Evolutionary conservation across 495 filamentous ascomycete species (phyloP), one percentile per base, ranked within the genome.

Genomic region (Podospora pseudoanserina): DNA sequence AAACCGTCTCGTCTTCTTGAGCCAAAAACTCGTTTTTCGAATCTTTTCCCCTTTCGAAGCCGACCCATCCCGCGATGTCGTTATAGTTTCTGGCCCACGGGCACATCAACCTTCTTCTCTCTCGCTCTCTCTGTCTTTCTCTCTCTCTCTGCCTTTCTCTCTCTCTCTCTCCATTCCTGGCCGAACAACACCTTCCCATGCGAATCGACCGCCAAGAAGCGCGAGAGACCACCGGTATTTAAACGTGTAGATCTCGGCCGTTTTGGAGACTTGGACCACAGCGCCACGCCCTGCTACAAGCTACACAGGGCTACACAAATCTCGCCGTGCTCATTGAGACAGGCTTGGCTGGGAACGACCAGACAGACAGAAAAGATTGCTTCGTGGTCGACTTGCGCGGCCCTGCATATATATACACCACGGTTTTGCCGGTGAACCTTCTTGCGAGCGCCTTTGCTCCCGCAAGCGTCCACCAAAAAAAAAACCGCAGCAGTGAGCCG

Each of bases 301-400:
- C 69, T 68, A 58, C 34, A 63, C 66, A 65, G 67, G 73, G 76
- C 72, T 70, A 77, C 76, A 77, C 76, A 72, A 78, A 75, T 74
- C 74, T 75, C 71, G 71, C 71, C 69, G 53, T 49, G 53, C 66
- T 65, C 27, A 28, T 54, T 59, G 63, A 62, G 54, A 65, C 71
- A 60, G 69, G 62, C 76, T 78, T 78, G 76, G 74, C 76, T 75
- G 28, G 59, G 60, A 74, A 69, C 67, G 61, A 23, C 18, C 63
- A 15, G 57, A 60, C 54, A 23, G 44, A 60, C 64, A 34, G 7
- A 32, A 32, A 32, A 32, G 30, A 32, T 32, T 32, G 30, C 55
- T 32, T 65, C 57, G 60, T 65, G 62, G 63, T 62, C 32, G n/a
- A 58, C n/a, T 26, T 20, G 23, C 55, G 55, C 13, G 26, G 39